Evolutionary conservation across 2,329 filamentous ascomycete genomes (phyloP).

Genomic region (Cladosporium colombiae): DNA sequence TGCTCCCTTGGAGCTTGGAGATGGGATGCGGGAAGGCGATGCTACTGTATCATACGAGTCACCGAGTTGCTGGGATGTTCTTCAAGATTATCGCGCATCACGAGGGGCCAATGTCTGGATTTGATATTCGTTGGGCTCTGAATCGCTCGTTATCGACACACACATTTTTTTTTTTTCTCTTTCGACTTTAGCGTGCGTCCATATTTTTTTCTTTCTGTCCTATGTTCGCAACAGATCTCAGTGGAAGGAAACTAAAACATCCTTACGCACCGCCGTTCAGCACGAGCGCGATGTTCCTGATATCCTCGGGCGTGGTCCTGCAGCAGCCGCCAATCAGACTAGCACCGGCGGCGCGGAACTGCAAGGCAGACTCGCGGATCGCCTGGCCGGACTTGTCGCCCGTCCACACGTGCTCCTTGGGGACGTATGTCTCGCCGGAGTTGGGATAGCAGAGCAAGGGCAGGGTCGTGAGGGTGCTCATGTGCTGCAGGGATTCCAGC

Average conservation of each 20-base stretch:
- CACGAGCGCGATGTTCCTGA: conserved; percentile 24
- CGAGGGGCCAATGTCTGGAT: no score
- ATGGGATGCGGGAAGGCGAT: neutral
- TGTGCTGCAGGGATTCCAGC: conserved; percentile 36
- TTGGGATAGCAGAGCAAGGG: conserved; percentile 47
- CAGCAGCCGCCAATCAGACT: conserved; percentile 51
- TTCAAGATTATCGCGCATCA: no score
- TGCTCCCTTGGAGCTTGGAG: neutral
- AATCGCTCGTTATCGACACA: neutral
- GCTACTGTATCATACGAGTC: neutral
- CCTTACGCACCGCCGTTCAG: neutral
- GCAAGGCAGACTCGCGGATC: conserved; percentile 28
- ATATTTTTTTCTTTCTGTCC: neutral
- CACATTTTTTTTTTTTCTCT: neutral
- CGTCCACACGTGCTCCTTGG: conserved; percentile 26
- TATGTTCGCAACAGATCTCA: neutral
- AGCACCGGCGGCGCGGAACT: conserved; percentile 42
- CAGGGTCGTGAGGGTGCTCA: conserved; percentile 37
- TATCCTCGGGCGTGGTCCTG: conserved; percentile 46
- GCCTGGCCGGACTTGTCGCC: conserved; percentile 24
- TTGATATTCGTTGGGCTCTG: no score
- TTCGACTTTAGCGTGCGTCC: neutral
- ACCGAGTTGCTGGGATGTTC: neutral
- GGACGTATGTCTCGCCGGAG: conserved; percentile 50
- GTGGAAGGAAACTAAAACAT: neutral